Evolutionary conservation across 768 basidiomycete genomes (phyloP).

Genomic region (Epithele typhae): DNA sequence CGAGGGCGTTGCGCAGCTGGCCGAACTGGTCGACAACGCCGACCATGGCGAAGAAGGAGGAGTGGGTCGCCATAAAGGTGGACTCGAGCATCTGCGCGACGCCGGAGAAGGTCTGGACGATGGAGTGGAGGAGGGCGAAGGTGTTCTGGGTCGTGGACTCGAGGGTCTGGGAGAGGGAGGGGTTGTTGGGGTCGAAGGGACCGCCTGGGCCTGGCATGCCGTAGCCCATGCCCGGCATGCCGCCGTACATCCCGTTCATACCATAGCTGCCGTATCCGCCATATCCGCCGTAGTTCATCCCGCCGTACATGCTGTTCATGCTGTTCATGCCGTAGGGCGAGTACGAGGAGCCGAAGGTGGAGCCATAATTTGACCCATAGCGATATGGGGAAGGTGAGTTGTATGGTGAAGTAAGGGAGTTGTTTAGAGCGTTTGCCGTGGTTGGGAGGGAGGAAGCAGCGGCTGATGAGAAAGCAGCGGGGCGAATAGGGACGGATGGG

Average conservation of each 20-base stretch:
- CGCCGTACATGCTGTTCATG: constrained; percentile 40
- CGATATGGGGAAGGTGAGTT: constrained; percentile 44
- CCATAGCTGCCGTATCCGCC: constrained; percentile 33
- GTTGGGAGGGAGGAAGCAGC: constrained; percentile 27
- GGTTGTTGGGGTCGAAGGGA: constrained; percentile 45
- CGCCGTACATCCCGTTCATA: constrained; percentile 32
- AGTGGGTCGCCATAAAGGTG: constrained; percentile 97
- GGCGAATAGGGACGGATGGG: constrained; percentile 58
- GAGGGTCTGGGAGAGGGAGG: constrained; percentile 81
- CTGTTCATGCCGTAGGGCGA: constrained; percentile 41
- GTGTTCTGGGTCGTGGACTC: constrained; percentile 89
- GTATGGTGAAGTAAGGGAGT: constrained; percentile 33
- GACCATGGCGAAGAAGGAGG: constrained; percentile 93
- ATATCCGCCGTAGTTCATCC: constrained; percentile 36
- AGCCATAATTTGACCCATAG: constrained; percentile 19
- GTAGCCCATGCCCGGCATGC: constrained; percentile 36
- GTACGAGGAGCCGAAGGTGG: constrained; percentile 28
- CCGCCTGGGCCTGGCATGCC: constrained; percentile 37
- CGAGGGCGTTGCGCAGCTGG: constrained; percentile 86
- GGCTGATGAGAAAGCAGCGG: constrained; percentile 40
- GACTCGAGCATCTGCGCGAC: constrained; percentile 97
- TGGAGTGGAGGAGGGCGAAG: constrained; percentile 88
- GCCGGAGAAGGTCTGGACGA: constrained; percentile 93
- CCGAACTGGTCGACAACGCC: constrained; percentile 95
- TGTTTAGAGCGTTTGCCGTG: constrained; percentile 15